phyloP scores from a whole-genome alignment of 2,329 filamentous ascomycete species.

The Whalleya microplaca region DNA sequence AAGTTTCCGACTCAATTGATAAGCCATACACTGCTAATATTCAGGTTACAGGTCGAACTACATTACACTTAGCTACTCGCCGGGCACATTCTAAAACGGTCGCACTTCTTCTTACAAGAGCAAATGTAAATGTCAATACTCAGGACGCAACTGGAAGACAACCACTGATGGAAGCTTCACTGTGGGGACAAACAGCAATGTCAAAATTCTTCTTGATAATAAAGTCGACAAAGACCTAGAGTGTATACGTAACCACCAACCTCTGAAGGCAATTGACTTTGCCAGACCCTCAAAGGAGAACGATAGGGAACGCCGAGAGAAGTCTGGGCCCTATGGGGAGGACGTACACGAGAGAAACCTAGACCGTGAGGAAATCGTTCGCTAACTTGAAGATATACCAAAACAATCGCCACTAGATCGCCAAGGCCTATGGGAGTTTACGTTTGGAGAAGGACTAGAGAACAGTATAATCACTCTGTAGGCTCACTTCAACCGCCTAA shows the following conservation, averaged over 20 bases:
- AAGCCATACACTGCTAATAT: no score
- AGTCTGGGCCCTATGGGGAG: not conserved
- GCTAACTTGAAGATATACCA: not conserved
- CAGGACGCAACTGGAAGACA: not conserved
- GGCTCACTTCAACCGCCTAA: not conserved
- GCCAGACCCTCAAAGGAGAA: not conserved
- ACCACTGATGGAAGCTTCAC: slow-evolving; percentile 7
- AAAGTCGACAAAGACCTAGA: slow-evolving; percentile 1
- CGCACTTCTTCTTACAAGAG: slow-evolving; percentile 5
- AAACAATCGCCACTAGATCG: not conserved
- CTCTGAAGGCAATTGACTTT: not conserved
- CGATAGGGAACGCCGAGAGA: not conserved
- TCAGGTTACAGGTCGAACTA: no score
- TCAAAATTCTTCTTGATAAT: slow-evolving; percentile 1
- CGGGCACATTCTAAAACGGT: slow-evolving; percentile 1
- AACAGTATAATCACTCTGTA: not conserved
- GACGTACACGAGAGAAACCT: not conserved
- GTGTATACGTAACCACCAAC: not conserved
- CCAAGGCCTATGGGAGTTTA: not conserved
- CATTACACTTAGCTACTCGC: slow-evolving; percentile 8
- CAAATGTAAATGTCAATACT: slow-evolving; percentile 2
- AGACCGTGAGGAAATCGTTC: not conserved
- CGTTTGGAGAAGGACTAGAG: not conserved
- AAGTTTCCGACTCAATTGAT: no score
- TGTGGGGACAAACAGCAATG: slow-evolving; percentile 4